Conservation (phyloP, 2,329 filamentous ascomycete species). For the Celoporthe dispersa region DNA sequence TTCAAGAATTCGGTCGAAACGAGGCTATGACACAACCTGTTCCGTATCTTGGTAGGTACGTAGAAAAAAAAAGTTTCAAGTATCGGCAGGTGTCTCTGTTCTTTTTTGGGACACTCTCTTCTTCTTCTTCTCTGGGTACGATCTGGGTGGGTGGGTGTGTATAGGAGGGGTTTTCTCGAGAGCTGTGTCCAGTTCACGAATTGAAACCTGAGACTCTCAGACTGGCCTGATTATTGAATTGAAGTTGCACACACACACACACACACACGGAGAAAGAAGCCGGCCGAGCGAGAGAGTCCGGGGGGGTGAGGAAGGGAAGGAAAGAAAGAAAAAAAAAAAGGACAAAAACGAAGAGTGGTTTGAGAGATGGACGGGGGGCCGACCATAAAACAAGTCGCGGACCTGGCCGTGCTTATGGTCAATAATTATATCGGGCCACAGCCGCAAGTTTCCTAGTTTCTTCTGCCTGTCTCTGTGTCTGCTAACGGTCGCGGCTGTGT, state of each 20-base stretch:
- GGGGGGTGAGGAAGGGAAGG: no score
- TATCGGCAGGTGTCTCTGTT: background rate
- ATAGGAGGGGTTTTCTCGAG: background rate
- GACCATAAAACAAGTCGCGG: slow-evolving; percentile 1
- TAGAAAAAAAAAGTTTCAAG: slow-evolving; percentile 1
- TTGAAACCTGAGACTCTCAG: no score
- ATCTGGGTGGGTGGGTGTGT: background rate
- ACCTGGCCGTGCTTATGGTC: background rate
- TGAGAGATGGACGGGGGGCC: background rate
- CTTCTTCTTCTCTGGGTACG: no score
- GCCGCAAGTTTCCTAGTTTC: background rate
- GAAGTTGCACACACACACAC: no score
- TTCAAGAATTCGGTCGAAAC: slow-evolving; percentile 1
- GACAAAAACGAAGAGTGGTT: no score
- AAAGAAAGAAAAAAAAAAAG: no score
- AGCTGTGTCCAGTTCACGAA: no score
- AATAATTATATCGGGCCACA: background rate
- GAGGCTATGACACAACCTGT: background rate
- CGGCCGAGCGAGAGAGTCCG: no score
- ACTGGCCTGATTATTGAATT: background rate
- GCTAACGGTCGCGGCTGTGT: background rate
- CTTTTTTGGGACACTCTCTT: background rate
- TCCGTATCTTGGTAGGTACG: background rate
- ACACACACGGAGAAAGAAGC: background rate
- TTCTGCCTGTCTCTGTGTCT: background rate